Evolutionary conservation across 2,329 filamentous ascomycete species (phyloP).

Genomic region (Colletotrichum falcatum): DNA sequence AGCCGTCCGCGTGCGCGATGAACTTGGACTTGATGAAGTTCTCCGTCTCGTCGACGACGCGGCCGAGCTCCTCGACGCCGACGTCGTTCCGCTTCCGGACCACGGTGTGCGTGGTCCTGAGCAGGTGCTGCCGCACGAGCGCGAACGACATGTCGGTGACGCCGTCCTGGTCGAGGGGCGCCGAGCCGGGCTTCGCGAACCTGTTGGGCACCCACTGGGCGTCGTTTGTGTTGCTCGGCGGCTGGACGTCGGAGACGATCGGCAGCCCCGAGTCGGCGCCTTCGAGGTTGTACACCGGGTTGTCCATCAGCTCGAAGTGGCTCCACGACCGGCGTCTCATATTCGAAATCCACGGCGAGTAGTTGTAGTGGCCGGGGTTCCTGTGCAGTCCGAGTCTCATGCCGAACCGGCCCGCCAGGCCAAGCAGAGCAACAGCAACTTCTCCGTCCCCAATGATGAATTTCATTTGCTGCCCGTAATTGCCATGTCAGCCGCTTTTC

Average conservation of each 20-base stretch:
- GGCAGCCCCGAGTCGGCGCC: conserved; percentile 41
- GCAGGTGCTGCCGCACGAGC: conserved; percentile 31
- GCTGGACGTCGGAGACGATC: conserved; percentile 33
- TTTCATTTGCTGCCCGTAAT: conserved; percentile 27
- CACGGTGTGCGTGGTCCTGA: conserved; percentile 20
- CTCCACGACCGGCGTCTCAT: conserved; percentile 32
- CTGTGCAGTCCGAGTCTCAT: conserved; percentile 33
- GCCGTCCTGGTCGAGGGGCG: conserved; percentile 38
- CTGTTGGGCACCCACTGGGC: conserved; percentile 40
- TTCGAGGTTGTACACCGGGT: conserved; percentile 40
- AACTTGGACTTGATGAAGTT: conserved; percentile 32
- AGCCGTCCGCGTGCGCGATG: conserved; percentile 25
- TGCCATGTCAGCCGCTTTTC: not conserved
- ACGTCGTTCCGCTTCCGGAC: conserved; percentile 18
- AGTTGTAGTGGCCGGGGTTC: conserved; percentile 36
- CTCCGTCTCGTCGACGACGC: conserved; percentile 31
- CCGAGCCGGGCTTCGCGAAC: conserved; percentile 39
- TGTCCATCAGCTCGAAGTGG: conserved; percentile 41
- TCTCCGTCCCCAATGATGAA: conserved; percentile 35
- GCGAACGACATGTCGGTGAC: conserved; percentile 43
- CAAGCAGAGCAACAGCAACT: conserved; percentile 24
- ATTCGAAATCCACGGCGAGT: conserved; percentile 30
- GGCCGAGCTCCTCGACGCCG: conserved; percentile 18
- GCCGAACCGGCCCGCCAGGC: conserved; percentile 34
- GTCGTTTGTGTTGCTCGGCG: conserved; percentile 40